Percentiles rank a stretch among this genome's conserved stretches.
Conservation (phyloP, 163 green algal species). For the Scenedesmus sp. region DNA sequence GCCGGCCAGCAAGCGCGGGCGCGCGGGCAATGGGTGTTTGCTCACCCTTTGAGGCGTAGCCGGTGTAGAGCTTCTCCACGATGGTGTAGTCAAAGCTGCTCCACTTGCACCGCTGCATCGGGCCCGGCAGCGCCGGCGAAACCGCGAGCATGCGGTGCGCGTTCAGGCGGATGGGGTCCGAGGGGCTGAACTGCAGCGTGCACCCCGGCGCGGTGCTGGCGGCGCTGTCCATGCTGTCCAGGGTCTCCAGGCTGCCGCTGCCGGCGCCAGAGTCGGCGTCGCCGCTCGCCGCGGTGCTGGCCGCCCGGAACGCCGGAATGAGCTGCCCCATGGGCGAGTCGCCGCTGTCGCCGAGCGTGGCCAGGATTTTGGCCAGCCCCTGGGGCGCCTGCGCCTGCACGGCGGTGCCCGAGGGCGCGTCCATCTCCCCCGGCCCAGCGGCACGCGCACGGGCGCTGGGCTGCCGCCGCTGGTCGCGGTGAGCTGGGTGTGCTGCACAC, state of each 20-base stretch:
- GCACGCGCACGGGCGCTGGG: no score
- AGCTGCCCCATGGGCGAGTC: constrained; percentile 35
- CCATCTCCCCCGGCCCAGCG: no score
- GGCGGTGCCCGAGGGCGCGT: no score
- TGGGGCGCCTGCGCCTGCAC: no score
- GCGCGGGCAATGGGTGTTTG: no score
- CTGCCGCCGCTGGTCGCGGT: no score
- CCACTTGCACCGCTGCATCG: constrained; percentile 59
- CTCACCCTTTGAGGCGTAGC: constrained; percentile 54
- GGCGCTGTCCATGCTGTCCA: neutral
- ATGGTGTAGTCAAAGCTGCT: constrained; percentile 61
- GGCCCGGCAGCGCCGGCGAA: constrained; percentile 8
- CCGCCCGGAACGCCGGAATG: constrained; percentile 13
- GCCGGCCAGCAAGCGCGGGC: no score
- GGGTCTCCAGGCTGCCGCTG: neutral
- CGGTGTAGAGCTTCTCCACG: constrained; percentile 67
- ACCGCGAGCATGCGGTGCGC: constrained; percentile 24
- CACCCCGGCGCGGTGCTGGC: neutral
- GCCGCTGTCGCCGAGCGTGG: constrained; percentile 2
- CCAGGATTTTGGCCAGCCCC: constrained; percentile 16
- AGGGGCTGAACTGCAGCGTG: neutral
- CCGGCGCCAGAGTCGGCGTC: neutral
- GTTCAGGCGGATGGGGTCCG: neutral
- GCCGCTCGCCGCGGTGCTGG: neutral
- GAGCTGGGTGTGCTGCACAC: no score